Percentiles rank a stretch among this genome's conserved stretches.
Evolutionary conservation across 768 basidiomycete genomes (phyloP).

Genomic region (Collybia nuda): DNA sequence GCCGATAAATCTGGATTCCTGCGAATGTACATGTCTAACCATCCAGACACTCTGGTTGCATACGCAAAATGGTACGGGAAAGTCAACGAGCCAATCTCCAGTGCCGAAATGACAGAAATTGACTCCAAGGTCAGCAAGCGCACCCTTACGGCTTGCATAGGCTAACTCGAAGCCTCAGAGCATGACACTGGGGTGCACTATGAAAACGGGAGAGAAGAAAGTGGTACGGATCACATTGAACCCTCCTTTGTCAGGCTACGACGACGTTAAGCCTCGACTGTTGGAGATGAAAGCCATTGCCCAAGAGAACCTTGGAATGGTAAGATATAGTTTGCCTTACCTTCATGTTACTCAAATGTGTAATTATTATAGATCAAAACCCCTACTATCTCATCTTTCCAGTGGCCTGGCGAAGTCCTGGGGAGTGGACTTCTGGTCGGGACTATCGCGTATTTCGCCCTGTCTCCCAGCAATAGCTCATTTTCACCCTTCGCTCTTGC

Average conservation of each 20-base stretch:
- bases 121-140: slow-evolving; percentile 53
- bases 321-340: slow-evolving; percentile 26
- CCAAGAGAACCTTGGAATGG: slow-evolving; percentile 81
- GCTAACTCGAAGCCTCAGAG: slow-evolving; percentile 36
- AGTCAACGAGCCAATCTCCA: slow-evolving; percentile 49
- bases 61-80: slow-evolving; percentile 80
- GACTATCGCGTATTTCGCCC: slow-evolving; percentile 30
- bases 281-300: slow-evolving; percentile 80
- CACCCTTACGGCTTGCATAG: not conserved
- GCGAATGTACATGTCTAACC: slow-evolving; percentile 82
- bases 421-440: slow-evolving; percentile 23
- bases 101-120: slow-evolving; percentile 73
- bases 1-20: slow-evolving; percentile 75
- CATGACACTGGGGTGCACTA: slow-evolving; percentile 68
- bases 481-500: slow-evolving; percentile 32
- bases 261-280: slow-evolving; percentile 80
- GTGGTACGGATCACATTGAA: slow-evolving; percentile 59
- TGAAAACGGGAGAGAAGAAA: slow-evolving; percentile 47
- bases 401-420: slow-evolving; percentile 33
- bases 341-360: not conserved
- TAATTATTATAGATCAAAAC: slow-evolving; percentile 47
- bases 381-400: slow-evolving; percentile 61
- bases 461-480: slow-evolving; percentile 18
- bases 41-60: slow-evolving; percentile 82
- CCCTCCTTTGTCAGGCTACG: slow-evolving; percentile 72